Evolutionary conservation across 371 early-diverging fungal genomes (phyloP).

Genomic region (Thermomucor indicae-seudaticae): DNA sequence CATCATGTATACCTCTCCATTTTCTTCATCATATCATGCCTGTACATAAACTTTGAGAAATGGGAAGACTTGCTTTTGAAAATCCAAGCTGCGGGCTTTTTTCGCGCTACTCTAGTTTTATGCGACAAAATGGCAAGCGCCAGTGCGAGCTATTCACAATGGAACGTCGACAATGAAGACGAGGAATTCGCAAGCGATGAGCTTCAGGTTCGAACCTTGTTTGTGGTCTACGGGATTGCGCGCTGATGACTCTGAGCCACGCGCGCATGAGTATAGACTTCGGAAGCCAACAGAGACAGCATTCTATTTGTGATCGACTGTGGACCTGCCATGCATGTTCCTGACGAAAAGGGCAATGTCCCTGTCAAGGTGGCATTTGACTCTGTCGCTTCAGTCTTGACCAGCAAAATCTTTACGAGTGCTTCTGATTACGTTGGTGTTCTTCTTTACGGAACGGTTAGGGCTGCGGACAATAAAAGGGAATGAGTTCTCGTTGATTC

Average conservation of each 20-base stretch:
- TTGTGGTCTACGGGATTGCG: too few relatives aligned
- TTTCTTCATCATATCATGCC: too few relatives aligned
- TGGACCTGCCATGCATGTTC: constrained; percentile 49
- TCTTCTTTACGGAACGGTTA: constrained; percentile 63
- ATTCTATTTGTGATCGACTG: constrained; percentile 69
- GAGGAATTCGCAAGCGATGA: constrained; percentile 2
- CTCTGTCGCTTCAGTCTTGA: constrained; percentile 40
- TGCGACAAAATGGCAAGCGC: too few relatives aligned
- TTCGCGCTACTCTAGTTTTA: too few relatives aligned
- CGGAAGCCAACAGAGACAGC: constrained; percentile 38
- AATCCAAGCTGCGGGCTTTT: too few relatives aligned
- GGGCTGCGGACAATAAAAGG: background rate
- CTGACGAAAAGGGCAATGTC: constrained; percentile 34
- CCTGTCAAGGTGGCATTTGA: constrained; percentile 48
- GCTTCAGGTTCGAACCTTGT: constrained; percentile 1
- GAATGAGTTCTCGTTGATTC: background rate
- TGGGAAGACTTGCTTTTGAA: too few relatives aligned
- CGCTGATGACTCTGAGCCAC: background rate
- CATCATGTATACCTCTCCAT: background rate
- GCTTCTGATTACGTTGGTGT: constrained; percentile 60
- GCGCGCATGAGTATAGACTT: constrained; percentile 4
- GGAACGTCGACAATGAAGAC: constrained; percentile 5
- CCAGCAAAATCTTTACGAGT: constrained; percentile 54
- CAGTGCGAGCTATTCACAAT: too few relatives aligned
- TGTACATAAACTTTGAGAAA: too few relatives aligned